Evolutionary conservation across 2,329 filamentous ascomycete species (phyloP).

Genomic region (Verticillium isaacii): DNA sequence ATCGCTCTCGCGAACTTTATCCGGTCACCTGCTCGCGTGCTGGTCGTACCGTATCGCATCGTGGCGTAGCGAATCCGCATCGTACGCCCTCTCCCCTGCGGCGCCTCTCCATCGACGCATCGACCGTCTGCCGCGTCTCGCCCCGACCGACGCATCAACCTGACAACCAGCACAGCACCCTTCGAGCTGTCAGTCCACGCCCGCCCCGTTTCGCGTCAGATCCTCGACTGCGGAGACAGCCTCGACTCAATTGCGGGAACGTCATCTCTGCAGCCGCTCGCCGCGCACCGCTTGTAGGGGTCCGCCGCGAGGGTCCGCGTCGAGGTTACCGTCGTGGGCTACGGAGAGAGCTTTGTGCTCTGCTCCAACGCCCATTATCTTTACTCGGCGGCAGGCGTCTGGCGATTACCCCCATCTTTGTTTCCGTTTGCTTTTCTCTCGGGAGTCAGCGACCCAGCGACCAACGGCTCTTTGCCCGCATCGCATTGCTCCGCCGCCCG

Average conservation of each 20-base stretch:
- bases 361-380: constrained; percentile 16
- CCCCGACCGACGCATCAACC: constrained; percentile 1
- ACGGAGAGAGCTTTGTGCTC: constrained; percentile 19
- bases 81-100: not conserved
- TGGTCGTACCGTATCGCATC: not conserved
- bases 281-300: not conserved
- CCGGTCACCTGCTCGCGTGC: constrained; percentile 4
- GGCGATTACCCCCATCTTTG: not conserved
- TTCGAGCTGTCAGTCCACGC: too few species aligned
- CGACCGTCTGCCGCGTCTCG: not conserved
- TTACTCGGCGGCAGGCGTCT: not conserved
- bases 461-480: not conserved
- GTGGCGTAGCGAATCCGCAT: not conserved
- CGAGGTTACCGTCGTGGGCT: constrained; percentile 9
- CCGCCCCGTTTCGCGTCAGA: not conserved
- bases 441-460: not conserved
- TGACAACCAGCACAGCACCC: too few species aligned
- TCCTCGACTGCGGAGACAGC: not conserved
- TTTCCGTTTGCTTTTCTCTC: not conserved
- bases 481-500: not conserved
- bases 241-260: not conserved
- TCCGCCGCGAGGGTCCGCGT: not conserved
- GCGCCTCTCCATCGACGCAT: not conserved
- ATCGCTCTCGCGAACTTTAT: constrained; percentile 4
- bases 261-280: not conserved